Base-by-base conservation (phyloP, 2,329 filamentous ascomycete species). In the Fusarium veterinarium region DNA sequence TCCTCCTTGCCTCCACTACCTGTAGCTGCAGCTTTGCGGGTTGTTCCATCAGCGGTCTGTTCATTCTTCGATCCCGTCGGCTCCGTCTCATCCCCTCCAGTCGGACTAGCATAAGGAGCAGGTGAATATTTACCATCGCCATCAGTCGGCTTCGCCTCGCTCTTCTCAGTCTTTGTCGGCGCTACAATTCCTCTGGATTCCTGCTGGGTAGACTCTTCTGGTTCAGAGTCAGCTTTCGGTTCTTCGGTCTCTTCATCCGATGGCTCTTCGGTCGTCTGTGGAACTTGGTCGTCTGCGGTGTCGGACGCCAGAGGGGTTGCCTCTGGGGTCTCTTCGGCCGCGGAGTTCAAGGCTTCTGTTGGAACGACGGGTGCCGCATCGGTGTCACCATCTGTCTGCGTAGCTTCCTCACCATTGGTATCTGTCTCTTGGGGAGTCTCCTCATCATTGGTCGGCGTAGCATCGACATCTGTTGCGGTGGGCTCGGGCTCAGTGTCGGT, bases 331-430 rank as follows among this genome's bases (percentile, higher is more conserved):
- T 64, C 59, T 64, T 64, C 59, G 16, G 59, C 45, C 46, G 45
- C 40, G 5, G 59, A 64, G 23, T 4, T 46, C 19, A 25, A 19
- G 20, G 33, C 12, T 23, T 64, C 62, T 40, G 45, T 64, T 40
- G 62, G 9, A n/a, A 37, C 35, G n/a, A 37, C 38, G 30, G 40
- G 30, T 57, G 53, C 40, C 40, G 53, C 35, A 31, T 64, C 33
- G 12, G 42, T 25, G 10, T 65, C 45, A 55, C 35, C 33, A 23
- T 58, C 17, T 20, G 45, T 62, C 8, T 51, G 42, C 16, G 28
- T 45, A 11, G 38, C 28, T 41, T 64, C 59, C 62, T 64, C 59
- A 64, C 59, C 62, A n/a, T 64, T 64, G 30, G 57, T 33, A n/a
- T 55, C 23, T 33, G 60, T 66, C 6, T 42, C 38, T 10, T 65